phyloP scores from a whole-genome alignment of 192 early-diverging fungal species.

The Coemansia furcata region DNA sequence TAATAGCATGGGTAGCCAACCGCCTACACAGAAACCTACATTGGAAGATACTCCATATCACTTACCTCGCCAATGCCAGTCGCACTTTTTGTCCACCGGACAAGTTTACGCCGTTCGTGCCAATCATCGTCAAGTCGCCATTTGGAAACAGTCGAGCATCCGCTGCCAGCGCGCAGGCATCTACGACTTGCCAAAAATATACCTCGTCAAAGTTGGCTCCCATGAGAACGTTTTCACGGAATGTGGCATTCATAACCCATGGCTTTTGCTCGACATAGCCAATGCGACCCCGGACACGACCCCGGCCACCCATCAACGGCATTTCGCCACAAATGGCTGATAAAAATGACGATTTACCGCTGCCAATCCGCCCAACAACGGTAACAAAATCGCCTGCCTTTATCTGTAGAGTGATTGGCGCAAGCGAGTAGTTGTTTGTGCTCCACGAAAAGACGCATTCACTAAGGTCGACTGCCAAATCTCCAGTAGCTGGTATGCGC shows the following conservation, averaged over 20 bases:
- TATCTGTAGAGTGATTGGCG: constrained; percentile 58
- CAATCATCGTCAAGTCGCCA: constrained; percentile 55
- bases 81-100: constrained; percentile 66
- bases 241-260: constrained; percentile 35
- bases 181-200: constrained; percentile 16
- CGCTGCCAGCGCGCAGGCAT: constrained; percentile 25
- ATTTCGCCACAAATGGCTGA: constrained; percentile 79
- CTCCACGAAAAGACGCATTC: constrained; percentile 33
- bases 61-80: constrained; percentile 58
- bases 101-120: constrained; percentile 57
- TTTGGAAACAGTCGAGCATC: constrained; percentile 24
- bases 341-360: constrained; percentile 68
- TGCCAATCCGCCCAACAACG: constrained; percentile 81
- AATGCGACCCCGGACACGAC: constrained; percentile 61
- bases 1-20: background rate
- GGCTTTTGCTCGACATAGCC: constrained; percentile 49
- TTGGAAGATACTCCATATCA: background rate
- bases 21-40: background rate
- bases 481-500: background rate
- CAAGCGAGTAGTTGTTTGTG: constrained; percentile 51
- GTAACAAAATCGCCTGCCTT: constrained; percentile 69
- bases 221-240: constrained; percentile 53
- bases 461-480: constrained; percentile 10
- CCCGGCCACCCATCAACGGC: constrained; percentile 67
- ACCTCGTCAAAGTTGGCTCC: constrained; percentile 29